Base-by-base conservation (phyloP, 2,329 filamentous ascomycete species). In the Colletotrichum sp. region DNA sequence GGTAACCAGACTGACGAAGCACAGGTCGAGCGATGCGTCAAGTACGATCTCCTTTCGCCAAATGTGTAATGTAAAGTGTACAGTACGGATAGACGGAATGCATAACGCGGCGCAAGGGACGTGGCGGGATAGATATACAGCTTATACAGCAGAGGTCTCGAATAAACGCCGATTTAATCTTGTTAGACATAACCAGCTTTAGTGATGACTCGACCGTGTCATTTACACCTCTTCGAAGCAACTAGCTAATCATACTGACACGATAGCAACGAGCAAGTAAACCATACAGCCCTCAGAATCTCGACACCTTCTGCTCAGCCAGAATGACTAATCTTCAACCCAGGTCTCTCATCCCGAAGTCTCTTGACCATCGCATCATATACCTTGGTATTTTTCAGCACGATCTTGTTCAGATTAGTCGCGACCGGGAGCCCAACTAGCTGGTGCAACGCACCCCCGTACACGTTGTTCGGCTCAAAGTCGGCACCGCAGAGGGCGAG, bases 11-110 rank as follows among this genome's bases (percentile, higher is more conserved):
- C 73, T 79, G 65, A 78, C 34, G 16, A 13, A 15, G 8, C 26
- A 4, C 36, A 95, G 93, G 95, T 96, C 39, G 96, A 98, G 85
- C 90, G 92, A 81, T 98, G 95, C 83, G 96, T 98, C 81, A 97
- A 96, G 83, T 98, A 96, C 80, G 96, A 98, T 85, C 90, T 95
- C 78, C 87, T 98, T 76, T 95, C 95, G 65, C 96, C 96, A 4
- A 98, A 98, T 87, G 92, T 98, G 78, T 98, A 87, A 76, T 74
- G 64, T 76, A 65, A 76, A 69, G 34, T 76, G 70, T 74, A 76
- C 57, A 76, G 49, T 73, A 76, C 21, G 44, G 59, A 32, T 62
- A 32, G 71, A 76, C 66, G 74, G 44, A 73, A 36, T 69, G 70
- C 74, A 76, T 69, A 52, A 39, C 34, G 60, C 21, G 28, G 70